Evolutionary conservation across 768 basidiomycete genomes (phyloP).

Genomic region (Boletellus sp.): DNA sequence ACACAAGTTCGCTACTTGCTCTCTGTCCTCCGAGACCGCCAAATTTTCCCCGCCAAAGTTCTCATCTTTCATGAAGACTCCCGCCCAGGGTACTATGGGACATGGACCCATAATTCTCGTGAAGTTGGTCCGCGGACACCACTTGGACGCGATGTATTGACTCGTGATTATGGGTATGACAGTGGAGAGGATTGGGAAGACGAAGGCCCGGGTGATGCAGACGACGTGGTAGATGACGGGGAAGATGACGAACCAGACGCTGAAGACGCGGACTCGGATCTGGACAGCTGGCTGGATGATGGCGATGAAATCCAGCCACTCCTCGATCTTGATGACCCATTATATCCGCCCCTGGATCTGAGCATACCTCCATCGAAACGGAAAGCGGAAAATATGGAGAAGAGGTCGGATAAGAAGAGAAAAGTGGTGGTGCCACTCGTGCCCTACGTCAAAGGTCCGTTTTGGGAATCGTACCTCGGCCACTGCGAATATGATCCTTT

Average conservation of each 20-base stretch:
- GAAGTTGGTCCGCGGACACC: slow-evolving; percentile 81
- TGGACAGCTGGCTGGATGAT: slow-evolving; percentile 47
- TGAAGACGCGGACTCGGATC: slow-evolving; percentile 44
- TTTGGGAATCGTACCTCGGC: slow-evolving; percentile 71
- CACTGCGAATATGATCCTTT: slow-evolving; percentile 67
- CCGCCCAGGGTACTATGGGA: slow-evolving; percentile 92
- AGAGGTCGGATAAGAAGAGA: slow-evolving; percentile 60
- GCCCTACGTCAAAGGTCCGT: slow-evolving; percentile 78
- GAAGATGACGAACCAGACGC: slow-evolving; percentile 69
- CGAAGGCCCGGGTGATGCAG: slow-evolving; percentile 71
- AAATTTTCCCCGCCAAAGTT: slow-evolving; percentile 68
- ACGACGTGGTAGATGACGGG: slow-evolving; percentile 60
- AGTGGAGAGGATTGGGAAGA: slow-evolving; percentile 97
- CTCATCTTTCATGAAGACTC: slow-evolving; percentile 81
- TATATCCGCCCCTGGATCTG: slow-evolving; percentile 29
- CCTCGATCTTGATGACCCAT: slow-evolving; percentile 37
- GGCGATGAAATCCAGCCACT: slow-evolving; percentile 64
- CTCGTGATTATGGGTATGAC: slow-evolving; percentile 88
- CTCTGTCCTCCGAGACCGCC: slow-evolving; percentile 56
- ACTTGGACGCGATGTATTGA: slow-evolving; percentile 70
- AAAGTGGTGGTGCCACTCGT: slow-evolving; percentile 76
- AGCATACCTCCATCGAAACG: slow-evolving; percentile 52
- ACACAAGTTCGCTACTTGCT: slow-evolving; percentile 63
- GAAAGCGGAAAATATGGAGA: slow-evolving; percentile 52
- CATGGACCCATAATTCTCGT: slow-evolving; percentile 82